Base-by-base conservation (phyloP, 176 grass and related monocot species). In the Zea luxurians region DNA sequence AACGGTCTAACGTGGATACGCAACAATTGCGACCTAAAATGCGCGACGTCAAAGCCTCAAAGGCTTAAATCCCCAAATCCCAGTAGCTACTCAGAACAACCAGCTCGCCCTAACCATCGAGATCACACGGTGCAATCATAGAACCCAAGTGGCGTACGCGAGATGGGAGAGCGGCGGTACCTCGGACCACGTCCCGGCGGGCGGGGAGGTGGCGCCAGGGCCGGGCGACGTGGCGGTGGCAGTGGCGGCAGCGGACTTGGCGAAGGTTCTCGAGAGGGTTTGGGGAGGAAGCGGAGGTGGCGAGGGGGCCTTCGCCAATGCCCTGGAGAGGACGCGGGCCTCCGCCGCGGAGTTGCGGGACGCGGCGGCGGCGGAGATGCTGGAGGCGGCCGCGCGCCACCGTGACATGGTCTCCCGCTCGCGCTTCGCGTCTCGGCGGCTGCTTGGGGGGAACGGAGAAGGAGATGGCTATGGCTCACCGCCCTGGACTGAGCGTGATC, bases 201-300 rank as follows among this genome's bases (percentile, higher is more conserved):
- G 11, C 47, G 13, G 8, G 21, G 55, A 34, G 17, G 71, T 12
- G 2, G 53, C 53, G 37, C 45, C 78, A 58, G 45, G 61, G 11
- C 67, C n/a, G 78, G 48, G 82, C 2, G 81, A 75, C 37, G 69
- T 42, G 69, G 81, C 17, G 27, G 27, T 27, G 27, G 27, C 27
- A 27, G 84, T n/a, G 41, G 87, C 78, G 70, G 73, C 82, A 46
- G 84, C 68, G 59, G 74, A 77, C 80, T 86, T 94, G 78, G 92
- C 68, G 64, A 86, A 90, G 75, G 61, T 49, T 37, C 88, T 85
- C 54, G 49, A 83, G 64, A 85, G 80, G 64, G 47, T 21, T 44
- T 83, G 85, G 7, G 73, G 81, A 61, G 80, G 75, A 73, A 66
- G 70, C 65, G 73, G 83, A 45, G 10, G 35, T 18, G 18, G 18